phyloP scores from a whole-genome alignment of 331 rosid genomes.

The Phaseolus coccineus region DNA sequence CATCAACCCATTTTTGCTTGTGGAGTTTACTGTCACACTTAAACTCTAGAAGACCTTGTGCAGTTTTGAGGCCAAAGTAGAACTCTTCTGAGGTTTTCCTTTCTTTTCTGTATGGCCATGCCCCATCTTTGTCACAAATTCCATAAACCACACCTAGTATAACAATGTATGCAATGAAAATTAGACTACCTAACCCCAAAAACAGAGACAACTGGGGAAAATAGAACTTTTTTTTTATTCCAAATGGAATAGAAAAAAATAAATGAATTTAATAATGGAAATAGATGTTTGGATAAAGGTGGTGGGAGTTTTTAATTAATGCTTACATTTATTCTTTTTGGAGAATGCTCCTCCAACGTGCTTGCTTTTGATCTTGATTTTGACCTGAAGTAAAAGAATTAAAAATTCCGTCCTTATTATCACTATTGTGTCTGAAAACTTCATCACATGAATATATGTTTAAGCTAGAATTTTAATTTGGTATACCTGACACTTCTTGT shows the following conservation, averaged over 20 bases:
- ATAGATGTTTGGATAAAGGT: not conserved
- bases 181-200: conserved; percentile 15
- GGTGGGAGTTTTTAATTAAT: conserved; percentile 17
- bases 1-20: conserved; percentile 81
- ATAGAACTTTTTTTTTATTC: not conserved
- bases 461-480: not conserved
- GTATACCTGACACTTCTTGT: conserved; percentile 73
- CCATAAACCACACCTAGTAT: conserved; percentile 78
- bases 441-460: conserved; percentile 7
- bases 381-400: conserved; percentile 59
- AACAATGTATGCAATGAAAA: not conserved
- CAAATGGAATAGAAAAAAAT: not conserved
- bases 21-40: conserved; percentile 70
- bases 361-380: conserved; percentile 79
- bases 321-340: conserved; percentile 86
- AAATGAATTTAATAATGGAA: conserved; percentile 2
- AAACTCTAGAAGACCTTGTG: conserved; percentile 82
- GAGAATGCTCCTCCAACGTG: conserved; percentile 95
- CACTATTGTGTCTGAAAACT: not conserved
- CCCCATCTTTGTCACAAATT: conserved; percentile 70
- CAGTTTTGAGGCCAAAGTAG: conserved; percentile 83
- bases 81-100: conserved; percentile 67
- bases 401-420: not conserved
- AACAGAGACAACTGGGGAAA: not conserved
- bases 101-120: conserved; percentile 82